Evolutionary conservation across 139 green algal species (phyloP).

Genomic region (Coccomyxa sp.): DNA sequence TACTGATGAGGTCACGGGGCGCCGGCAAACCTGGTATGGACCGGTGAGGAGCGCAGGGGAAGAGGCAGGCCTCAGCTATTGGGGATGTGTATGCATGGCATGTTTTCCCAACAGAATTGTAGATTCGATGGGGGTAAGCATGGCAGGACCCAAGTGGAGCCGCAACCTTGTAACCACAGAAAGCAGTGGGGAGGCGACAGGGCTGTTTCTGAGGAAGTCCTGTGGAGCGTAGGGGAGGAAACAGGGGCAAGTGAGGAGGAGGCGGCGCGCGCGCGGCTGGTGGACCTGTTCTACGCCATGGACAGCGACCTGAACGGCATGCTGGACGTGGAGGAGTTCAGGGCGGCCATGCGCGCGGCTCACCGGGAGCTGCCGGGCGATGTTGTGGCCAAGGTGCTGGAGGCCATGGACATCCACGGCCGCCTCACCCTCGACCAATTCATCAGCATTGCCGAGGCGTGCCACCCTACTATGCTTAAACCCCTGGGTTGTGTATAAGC

Average conservation of each 20-base stretch:
- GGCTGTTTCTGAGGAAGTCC: no score
- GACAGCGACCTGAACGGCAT: conserved; percentile 2
- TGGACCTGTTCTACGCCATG: neutral
- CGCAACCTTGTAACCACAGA: no score
- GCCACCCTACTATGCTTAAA: neutral
- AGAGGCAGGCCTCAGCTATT: no score
- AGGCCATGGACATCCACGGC: conserved; percentile 2
- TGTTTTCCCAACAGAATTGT: no score
- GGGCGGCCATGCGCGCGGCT: neutral
- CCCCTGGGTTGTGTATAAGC: neutral
- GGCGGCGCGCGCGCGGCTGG: neutral
- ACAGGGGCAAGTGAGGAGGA: neutral
- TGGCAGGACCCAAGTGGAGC: no score
- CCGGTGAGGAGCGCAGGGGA: no score
- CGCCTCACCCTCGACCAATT: conserved; percentile 5
- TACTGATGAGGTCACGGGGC: no score
- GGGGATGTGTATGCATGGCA: no score
- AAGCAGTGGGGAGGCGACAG: no score
- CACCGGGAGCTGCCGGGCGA: neutral
- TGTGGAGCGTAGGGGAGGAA: neutral
- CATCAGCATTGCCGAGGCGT: neutral
- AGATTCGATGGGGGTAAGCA: no score
- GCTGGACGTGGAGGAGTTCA: conserved; percentile 4
- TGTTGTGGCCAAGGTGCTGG: neutral
- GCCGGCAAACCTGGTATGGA: no score